Conservation (phyloP, 805 yeast genomes). For the Candida boleticola region DNA sequence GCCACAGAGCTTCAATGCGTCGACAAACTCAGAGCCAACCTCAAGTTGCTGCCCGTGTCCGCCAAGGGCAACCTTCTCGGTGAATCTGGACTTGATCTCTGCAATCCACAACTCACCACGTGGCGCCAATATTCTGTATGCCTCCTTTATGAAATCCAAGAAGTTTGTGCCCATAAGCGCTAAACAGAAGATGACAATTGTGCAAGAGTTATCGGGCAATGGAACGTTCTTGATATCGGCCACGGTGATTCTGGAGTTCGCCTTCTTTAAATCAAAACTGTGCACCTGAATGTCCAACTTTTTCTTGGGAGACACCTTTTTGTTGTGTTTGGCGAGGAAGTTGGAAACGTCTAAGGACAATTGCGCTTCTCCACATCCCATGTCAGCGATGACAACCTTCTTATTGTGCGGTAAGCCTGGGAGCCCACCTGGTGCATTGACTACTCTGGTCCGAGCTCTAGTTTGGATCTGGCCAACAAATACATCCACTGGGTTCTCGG, state of each 20-base stretch:
- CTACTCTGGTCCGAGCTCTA: constrained; percentile 55
- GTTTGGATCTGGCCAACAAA: constrained; percentile 69
- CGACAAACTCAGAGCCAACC: constrained; percentile 74
- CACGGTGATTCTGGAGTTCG: constrained; percentile 89
- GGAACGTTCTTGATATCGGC: constrained; percentile 95
- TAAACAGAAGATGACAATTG: constrained; percentile 88
- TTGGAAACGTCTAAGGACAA: constrained; percentile 65
- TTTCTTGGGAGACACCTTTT: constrained; percentile 30
- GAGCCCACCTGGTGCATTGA: constrained; percentile 94
- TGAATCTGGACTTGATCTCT: constrained; percentile 89
- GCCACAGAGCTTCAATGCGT: constrained; percentile 73
- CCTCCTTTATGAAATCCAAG: constrained; percentile 87
- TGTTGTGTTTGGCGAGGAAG: constrained; percentile 37
- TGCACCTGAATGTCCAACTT: constrained; percentile 61
- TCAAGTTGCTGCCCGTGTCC: constrained; percentile 30
- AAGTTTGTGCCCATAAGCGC: constrained; percentile 98
- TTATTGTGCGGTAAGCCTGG: constrained; percentile 63
- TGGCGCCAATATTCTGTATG: constrained; percentile 80
- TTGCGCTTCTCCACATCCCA: constrained; percentile 99
- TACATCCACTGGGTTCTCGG: constrained; percentile 95
- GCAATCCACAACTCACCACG: constrained; percentile 97
- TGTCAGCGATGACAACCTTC: constrained; percentile 84
- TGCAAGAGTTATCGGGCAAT: constrained; percentile 70
- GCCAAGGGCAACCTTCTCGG: constrained; percentile 13
- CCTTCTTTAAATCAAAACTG: constrained; percentile 87